Conservation (phyloP, 1,284 basidiomycete species). For the Pseudozyma thailandica region DNA sequence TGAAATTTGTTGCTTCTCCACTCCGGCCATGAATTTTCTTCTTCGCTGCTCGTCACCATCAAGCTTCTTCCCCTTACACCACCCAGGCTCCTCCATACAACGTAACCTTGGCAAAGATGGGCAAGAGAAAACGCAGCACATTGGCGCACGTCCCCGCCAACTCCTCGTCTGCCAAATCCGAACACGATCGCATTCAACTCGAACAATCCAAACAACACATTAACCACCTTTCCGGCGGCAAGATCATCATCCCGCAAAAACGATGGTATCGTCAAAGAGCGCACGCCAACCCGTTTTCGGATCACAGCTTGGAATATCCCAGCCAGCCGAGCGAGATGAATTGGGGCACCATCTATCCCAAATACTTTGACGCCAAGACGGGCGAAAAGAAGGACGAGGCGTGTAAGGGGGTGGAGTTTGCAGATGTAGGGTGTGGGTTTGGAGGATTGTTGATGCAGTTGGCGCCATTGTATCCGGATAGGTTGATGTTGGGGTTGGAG, state of each 20-base stretch:
- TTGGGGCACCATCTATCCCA: constrained; percentile 87
- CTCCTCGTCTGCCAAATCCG: constrained; percentile 25
- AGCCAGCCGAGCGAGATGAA: constrained; percentile 81
- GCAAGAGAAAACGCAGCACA: constrained; percentile 31
- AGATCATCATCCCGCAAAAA: constrained; percentile 75
- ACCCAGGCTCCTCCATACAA: not conserved
- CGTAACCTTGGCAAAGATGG: constrained; percentile 16
- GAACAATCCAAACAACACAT: constrained; percentile 51
- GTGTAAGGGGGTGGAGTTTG: constrained; percentile 82
- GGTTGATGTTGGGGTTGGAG: constrained; percentile 95
- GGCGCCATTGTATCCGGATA: constrained; percentile 90
- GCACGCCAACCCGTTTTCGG: constrained; percentile 97
- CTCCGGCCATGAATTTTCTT: not conserved
- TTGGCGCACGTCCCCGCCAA: constrained; percentile 31
- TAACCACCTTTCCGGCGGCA: constrained; percentile 51
- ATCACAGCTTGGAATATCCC: constrained; percentile 92
- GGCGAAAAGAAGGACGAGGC: constrained; percentile 8
- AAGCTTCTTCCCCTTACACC: not conserved
- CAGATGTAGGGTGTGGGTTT: constrained; percentile 97
- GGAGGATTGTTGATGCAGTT: constrained; percentile 91
- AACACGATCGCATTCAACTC: constrained; percentile 36
- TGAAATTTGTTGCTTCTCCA: constrained; percentile 2
- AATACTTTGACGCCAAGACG: constrained; percentile 71
- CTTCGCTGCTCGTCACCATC: not conserved
- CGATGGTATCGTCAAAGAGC: constrained; percentile 95